A percentile compares a stretch with the other conserved stretches of the same genome.
These are phyloP conservation scores for Cocos nucifera DNA, from an alignment of 176 grass and related monocot genomes.

Conservation along the genomic window DNA sequence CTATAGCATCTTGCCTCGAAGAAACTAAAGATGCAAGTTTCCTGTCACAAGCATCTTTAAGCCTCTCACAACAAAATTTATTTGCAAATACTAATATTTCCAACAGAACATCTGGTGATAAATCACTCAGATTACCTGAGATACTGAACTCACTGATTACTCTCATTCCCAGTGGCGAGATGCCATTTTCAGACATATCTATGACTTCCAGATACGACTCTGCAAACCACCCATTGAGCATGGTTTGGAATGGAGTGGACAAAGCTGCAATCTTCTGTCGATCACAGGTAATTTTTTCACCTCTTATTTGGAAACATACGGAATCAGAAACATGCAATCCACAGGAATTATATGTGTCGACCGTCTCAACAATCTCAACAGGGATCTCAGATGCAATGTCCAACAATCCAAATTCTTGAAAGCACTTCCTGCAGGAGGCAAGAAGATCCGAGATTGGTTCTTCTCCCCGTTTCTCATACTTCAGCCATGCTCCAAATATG, in stretches of 20 bases:
- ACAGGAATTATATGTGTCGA: slow-evolving; percentile 16
- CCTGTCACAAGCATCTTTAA: slow-evolving; percentile 86
- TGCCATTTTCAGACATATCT: slow-evolving; percentile 85
- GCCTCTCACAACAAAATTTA: slow-evolving; percentile 88
- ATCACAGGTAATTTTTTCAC: slow-evolving; percentile 79
- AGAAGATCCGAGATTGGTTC: slow-evolving; percentile 78
- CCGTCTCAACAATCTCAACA: slow-evolving; percentile 20
- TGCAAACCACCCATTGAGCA: slow-evolving; percentile 88
- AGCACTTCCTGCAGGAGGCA: slow-evolving; percentile 76
- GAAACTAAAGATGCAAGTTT: slow-evolving; percentile 84
- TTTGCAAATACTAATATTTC: slow-evolving; percentile 95
- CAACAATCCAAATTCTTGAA: slow-evolving; percentile 79
- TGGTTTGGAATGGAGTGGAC: slow-evolving; percentile 74
- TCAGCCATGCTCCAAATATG: slow-evolving; percentile 80
- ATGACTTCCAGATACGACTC: slow-evolving; percentile 84
- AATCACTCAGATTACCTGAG: slow-evolving; percentile 52
- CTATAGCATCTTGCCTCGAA: slow-evolving; percentile 87
- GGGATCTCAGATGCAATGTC: slow-evolving; percentile 69
- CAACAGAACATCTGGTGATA: slow-evolving; percentile 67
- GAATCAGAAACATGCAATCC: slow-evolving; percentile 32
- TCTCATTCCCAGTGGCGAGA: slow-evolving; percentile 67
- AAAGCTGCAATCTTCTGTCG: slow-evolving; percentile 66
- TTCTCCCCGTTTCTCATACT: slow-evolving; percentile 90
- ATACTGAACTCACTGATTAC: slow-evolving; percentile 82
- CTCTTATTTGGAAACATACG: slow-evolving; percentile 65